Evolutionary conservation across 768 basidiomycete species (phyloP).

Genomic region (Phlebiopsis flavidoalba): DNA sequence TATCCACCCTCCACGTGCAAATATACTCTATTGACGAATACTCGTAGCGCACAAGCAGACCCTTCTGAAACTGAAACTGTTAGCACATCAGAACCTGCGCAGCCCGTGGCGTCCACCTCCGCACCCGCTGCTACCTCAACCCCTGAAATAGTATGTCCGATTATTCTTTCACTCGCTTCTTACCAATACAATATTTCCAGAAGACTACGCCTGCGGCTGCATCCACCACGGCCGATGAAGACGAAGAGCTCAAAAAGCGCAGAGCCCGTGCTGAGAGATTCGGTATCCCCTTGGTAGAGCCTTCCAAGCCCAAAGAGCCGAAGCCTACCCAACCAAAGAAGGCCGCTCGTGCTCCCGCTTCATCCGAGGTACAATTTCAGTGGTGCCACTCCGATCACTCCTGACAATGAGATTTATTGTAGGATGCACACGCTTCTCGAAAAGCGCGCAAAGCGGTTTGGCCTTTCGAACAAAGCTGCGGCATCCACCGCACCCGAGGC

Average conservation of each 20-base stretch:
- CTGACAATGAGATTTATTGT: neutral
- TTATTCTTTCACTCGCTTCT: neutral
- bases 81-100: neutral
- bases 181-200: neutral
- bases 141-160: neutral
- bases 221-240: constrained; percentile 21
- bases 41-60: neutral
- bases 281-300: constrained; percentile 55
- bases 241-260: constrained; percentile 52
- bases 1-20: neutral
- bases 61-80: neutral
- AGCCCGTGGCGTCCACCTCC: neutral
- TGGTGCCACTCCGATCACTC: too few relatives aligned
- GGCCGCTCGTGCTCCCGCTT: neutral
- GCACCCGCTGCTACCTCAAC: neutral
- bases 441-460: constrained; percentile 55
- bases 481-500: constrained; percentile 2
- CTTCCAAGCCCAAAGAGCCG: constrained; percentile 25
- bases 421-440: constrained; percentile 50
- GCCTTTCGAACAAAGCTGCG: constrained; percentile 16
- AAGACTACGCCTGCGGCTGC: constrained; percentile 1
- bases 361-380: constrained; percentile 9
- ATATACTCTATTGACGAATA: neutral
- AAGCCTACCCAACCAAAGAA: constrained; percentile 13
- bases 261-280: constrained; percentile 65